These are phyloP conservation scores for Trichophyton equinum DNA, from an alignment of 2,329 filamentous ascomycete species.

Conservation along the genomic window DNA sequence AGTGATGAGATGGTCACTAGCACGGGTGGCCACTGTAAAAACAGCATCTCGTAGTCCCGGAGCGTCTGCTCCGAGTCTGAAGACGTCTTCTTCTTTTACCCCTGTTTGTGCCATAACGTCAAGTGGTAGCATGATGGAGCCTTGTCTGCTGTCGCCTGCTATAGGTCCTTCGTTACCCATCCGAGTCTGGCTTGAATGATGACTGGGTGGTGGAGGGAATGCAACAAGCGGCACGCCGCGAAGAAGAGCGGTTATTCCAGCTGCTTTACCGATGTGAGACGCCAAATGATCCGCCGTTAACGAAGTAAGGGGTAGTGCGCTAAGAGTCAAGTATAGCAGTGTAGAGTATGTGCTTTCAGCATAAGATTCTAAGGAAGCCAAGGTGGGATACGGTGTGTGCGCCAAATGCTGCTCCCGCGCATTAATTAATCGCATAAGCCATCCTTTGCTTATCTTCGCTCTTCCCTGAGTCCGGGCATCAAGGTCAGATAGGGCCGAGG, in stretches of 20 bases:
- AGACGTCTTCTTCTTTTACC: constrained; percentile 79
- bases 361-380: constrained; percentile 70
- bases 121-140: constrained; percentile 65
- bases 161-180: constrained; percentile 26
- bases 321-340: constrained; percentile 75
- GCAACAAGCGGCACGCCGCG: constrained; percentile 80
- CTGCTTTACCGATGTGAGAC: constrained; percentile 88
- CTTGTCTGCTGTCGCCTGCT: constrained; percentile 36
- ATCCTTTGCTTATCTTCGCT: constrained; percentile 51
- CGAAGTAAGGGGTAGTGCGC: constrained; percentile 64
- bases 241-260: constrained; percentile 75
- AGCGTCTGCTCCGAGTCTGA: constrained; percentile 65
- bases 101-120: constrained; percentile 77
- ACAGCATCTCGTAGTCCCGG: constrained; percentile 76
- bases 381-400: constrained; percentile 64
- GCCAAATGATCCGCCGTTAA: constrained; percentile 84
- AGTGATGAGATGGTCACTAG: constrained; percentile 91
- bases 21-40: constrained; percentile 82
- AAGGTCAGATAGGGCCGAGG: constrained; percentile 54
- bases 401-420: constrained; percentile 72
- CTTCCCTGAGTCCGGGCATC: constrained; percentile 34
- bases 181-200: constrained; percentile 40
- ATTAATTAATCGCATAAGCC: constrained; percentile 64
- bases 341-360: constrained; percentile 93
- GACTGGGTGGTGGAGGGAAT: constrained; percentile 52